Conservation (phyloP, 306 rosid genomes). For the Trifolium pratense region DNA sequence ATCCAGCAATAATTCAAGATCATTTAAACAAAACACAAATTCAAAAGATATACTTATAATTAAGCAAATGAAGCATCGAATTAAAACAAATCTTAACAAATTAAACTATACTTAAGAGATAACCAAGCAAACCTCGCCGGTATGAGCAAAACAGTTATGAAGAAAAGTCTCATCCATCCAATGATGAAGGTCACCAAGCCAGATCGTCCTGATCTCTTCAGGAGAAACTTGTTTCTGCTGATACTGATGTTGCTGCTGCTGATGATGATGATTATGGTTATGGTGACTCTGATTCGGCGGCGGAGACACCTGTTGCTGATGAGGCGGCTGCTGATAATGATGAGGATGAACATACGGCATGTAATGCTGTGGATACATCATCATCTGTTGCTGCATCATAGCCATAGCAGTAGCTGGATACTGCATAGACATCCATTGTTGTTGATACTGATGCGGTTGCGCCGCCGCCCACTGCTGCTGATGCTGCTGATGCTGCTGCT, state of each 20-base stretch:
- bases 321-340: constrained; percentile 54
- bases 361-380: constrained; percentile 94
- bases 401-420: constrained; percentile 94
- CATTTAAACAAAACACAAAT: not conserved
- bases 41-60: not conserved
- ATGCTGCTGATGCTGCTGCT: constrained; percentile 50
- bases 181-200: constrained; percentile 92
- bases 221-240: constrained; percentile 51
- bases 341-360: constrained; percentile 61
- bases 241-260: constrained; percentile 48
- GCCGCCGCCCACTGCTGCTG: constrained; percentile 49
- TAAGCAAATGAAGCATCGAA: constrained; percentile 15
- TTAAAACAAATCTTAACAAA: constrained; percentile 24
- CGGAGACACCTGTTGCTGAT: constrained; percentile 47
- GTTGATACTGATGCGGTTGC: constrained; percentile 68
- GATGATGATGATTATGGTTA: constrained; percentile 6
- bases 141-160: constrained; percentile 75
- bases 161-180: constrained; percentile 94
- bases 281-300: constrained; percentile 34
- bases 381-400: constrained; percentile 96
- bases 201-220: constrained; percentile 89
- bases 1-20: not conserved
- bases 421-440: constrained; percentile 95
- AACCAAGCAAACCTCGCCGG: constrained; percentile 63
- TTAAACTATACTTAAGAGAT: not conserved